These are phyloP conservation scores for Skeletonema menzelii DNA, from an alignment of 108 stramenopile species.

Conservation along the genomic window DNA sequence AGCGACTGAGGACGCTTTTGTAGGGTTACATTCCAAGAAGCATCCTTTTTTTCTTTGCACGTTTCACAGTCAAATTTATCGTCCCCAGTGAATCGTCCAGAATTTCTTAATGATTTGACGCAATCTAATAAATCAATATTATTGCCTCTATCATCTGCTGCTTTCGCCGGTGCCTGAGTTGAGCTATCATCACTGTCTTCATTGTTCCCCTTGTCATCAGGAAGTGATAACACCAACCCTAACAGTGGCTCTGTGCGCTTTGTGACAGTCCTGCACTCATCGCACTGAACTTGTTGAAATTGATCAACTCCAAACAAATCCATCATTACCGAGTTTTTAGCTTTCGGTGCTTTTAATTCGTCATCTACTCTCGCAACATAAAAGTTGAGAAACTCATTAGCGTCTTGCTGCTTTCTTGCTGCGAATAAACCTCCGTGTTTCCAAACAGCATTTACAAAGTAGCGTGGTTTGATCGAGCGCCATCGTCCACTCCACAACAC, in stretches of 20 bases:
- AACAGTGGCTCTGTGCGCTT: conserved; percentile 44
- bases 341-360: conserved; percentile 34
- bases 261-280: conserved; percentile 40
- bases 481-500: conserved; percentile 51
- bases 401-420: conserved; percentile 73
- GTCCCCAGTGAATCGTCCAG: conserved; percentile 29
- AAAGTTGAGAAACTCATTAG: conserved; percentile 74
- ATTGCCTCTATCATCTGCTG: not conserved
- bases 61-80: conserved; percentile 46
- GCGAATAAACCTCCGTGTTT: conserved; percentile 51
- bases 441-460: conserved; percentile 64
- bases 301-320: conserved; percentile 51
- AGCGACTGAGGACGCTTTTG: conserved; percentile 45
- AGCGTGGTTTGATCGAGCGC: conserved; percentile 30
- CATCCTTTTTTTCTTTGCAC: conserved; percentile 35
- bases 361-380: conserved; percentile 45
- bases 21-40: conserved; percentile 34
- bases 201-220: conserved; percentile 1
- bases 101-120: conserved; percentile 27
- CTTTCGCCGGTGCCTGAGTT: not conserved
- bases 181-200: not conserved
- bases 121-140: conserved; percentile 32
- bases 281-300: conserved; percentile 46
- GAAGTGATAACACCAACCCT: conserved; percentile 41
- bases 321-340: conserved; percentile 44